Conservation (phyloP, 805 yeast genomes). For the Metschnikowia chrysomelidarum region DNA sequence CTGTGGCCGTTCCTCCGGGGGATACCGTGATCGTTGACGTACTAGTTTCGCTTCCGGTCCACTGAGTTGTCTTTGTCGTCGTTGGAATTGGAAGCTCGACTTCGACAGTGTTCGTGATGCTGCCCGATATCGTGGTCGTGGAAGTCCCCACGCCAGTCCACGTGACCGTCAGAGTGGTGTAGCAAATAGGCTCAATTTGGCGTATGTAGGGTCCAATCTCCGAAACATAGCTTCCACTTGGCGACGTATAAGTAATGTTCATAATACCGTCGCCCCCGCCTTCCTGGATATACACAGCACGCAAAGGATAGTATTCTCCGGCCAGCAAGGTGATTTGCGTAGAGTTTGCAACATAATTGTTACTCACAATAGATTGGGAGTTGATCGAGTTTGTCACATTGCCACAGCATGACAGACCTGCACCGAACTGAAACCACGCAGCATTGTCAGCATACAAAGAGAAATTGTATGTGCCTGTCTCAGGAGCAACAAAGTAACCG, state of each 20-base stretch:
- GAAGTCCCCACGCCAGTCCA: constrained; percentile 18
- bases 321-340: background rate
- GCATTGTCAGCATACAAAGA: constrained; percentile 14
- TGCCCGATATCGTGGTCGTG: constrained; percentile 4
- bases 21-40: constrained; percentile 8
- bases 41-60: constrained; percentile 7
- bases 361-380: constrained; percentile 2
- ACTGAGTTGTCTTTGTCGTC: constrained; percentile 8
- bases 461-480: constrained; percentile 11
- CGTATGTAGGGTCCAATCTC: constrained; percentile 6
- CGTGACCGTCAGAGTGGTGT: constrained; percentile 14
- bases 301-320: constrained; percentile 3
- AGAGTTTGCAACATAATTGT: background rate
- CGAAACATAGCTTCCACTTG: constrained; percentile 5
- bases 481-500: constrained; percentile 11
- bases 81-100: constrained; percentile 16
- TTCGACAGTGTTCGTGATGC: background rate
- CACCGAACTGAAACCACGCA: constrained; percentile 13
- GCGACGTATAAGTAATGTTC: constrained; percentile 6
- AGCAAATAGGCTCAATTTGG: constrained; percentile 9
- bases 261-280: constrained; percentile 4
- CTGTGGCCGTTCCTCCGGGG: constrained; percentile 17
- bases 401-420: constrained; percentile 12
- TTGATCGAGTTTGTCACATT: constrained; percentile 1
- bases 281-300: constrained; percentile 1